These are phyloP conservation scores for Sphaerulina musiva DNA, from an alignment of 2,329 filamentous ascomycete species.

Conservation along the genomic window DNA sequence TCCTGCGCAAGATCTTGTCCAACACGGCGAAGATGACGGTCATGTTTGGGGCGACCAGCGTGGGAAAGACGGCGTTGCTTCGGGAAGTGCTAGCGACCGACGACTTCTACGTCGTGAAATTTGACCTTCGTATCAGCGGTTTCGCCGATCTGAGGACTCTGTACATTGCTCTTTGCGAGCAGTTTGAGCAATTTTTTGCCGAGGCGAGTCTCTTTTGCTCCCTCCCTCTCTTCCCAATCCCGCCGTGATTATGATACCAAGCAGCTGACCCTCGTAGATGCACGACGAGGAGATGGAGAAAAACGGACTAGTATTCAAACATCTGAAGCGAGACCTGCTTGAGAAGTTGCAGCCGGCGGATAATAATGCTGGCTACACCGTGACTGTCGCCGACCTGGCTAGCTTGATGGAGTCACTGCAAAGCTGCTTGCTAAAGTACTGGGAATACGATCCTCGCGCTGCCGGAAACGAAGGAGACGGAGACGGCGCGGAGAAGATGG, in stretches of 20 bases:
- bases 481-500: neutral
- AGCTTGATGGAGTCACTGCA: conserved; percentile 20
- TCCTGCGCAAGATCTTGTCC: conserved; percentile 14
- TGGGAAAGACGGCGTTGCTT: conserved; percentile 19
- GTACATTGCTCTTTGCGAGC: conserved; percentile 17
- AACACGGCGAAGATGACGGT: conserved; percentile 19
- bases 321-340: conserved; percentile 12
- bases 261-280: conserved; percentile 6
- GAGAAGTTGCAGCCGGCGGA: conserved; percentile 17
- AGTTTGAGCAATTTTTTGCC: conserved; percentile 16
- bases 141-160: conserved; percentile 19
- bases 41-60: conserved; percentile 18
- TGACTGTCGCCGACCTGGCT: conserved; percentile 17
- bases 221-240: neutral
- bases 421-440: conserved; percentile 19
- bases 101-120: conserved; percentile 20
- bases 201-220: neutral
- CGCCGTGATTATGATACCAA: too few species aligned
- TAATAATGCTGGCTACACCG: conserved; percentile 11
- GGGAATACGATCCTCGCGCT: conserved; percentile 14
- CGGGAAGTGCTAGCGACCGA: conserved; percentile 18
- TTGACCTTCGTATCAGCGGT: conserved; percentile 17
- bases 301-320: conserved; percentile 17
- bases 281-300: conserved; percentile 19
- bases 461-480: neutral